These are phyloP conservation scores for Sarocladiaceae sp. DNA, from an alignment of 2,329 filamentous ascomycete genomes.

Conservation along the genomic window DNA sequence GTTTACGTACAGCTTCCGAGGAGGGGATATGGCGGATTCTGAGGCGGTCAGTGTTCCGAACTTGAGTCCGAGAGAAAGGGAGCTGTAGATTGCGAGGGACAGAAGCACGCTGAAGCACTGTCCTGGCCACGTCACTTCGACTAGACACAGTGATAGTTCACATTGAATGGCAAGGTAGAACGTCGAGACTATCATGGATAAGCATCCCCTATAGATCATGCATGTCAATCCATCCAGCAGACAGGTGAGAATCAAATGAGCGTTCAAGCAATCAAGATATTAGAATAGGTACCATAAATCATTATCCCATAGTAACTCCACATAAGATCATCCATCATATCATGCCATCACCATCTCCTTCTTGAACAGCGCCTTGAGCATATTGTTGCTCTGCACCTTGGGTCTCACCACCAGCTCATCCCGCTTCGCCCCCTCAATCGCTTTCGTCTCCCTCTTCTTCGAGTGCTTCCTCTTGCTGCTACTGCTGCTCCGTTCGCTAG, in stretches of 20 bases:
- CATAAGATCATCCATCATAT: background rate
- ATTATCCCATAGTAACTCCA: no score
- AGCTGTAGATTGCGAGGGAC: slow-evolving; percentile 11
- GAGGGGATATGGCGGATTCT: slow-evolving; percentile 38
- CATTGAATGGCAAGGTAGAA: no score
- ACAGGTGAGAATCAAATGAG: no score
- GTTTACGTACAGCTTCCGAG: slow-evolving; percentile 47
- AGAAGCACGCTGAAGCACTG: no score
- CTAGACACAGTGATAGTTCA: no score
- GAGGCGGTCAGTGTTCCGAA: slow-evolving; percentile 35
- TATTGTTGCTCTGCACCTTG: slow-evolving; percentile 40
- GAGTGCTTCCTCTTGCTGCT: slow-evolving; percentile 9
- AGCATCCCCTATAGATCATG: no score
- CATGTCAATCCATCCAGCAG: no score
- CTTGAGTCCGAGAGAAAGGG: background rate
- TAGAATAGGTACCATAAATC: no score
- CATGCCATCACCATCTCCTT: slow-evolving; percentile 23
- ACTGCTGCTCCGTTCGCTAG: slow-evolving; percentile 27
- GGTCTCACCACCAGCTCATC: slow-evolving; percentile 35
- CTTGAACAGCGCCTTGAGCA: slow-evolving; percentile 54
- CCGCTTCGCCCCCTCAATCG: slow-evolving; percentile 29
- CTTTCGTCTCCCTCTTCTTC: slow-evolving; percentile 27
- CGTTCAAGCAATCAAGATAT: no score
- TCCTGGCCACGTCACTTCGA: no score
- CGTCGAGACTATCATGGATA: no score